Base-by-base conservation (phyloP, 139 green algal species). In the Tetraselmis chui region DNA sequence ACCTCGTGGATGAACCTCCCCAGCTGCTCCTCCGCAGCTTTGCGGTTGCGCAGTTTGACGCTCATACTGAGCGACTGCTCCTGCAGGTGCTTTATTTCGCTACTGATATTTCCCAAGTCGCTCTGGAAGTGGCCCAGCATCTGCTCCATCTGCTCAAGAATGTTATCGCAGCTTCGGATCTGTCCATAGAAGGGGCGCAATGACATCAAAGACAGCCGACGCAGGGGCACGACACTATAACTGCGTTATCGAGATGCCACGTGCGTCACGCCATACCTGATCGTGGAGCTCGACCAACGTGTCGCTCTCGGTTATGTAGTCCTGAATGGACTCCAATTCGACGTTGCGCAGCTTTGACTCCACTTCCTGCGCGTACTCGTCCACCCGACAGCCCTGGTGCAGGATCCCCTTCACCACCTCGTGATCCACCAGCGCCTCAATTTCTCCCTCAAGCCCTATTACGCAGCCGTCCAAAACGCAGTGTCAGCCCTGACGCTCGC, bases 221-320 rank as follows among this genome's bases (percentile, higher is more conserved):
- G n/a, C n/a, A n/a, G n/a, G n/a, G n/a, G n/a, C n/a, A n/a, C n/a
- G n/a, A n/a, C n/a, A n/a, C n/a, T n/a, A n/a, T n/a, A n/a, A n/a
- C n/a, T n/a, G n/a, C n/a, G n/a, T n/a, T n/a, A n/a, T n/a, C n/a
- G n/a, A n/a, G n/a, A n/a, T n/a, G n/a, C n/a, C n/a, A n/a, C n/a
- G n/a, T n/a, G n/a, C n/a, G n/a, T n/a, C n/a, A 28, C 23, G 45
- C 24, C 76, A 0, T 75, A 94, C 93, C 91, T 98, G 93, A 22
- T 91, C 83, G 76, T 98, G 94, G 77, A 99, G 87, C 2, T 82
- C 88, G 1, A 96, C 86, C 75, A 99, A 91, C 84, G 95, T 97
- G 86, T 96, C 95, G 59, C 85, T 94, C 86, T 99, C 96, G 1
- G 83, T 81, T 23, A 98, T 95, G 85, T 99, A 99, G 82, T 98